Conservation (phyloP, 192 early-diverging fungal species). For the Umbelopsis vinacea region DNA sequence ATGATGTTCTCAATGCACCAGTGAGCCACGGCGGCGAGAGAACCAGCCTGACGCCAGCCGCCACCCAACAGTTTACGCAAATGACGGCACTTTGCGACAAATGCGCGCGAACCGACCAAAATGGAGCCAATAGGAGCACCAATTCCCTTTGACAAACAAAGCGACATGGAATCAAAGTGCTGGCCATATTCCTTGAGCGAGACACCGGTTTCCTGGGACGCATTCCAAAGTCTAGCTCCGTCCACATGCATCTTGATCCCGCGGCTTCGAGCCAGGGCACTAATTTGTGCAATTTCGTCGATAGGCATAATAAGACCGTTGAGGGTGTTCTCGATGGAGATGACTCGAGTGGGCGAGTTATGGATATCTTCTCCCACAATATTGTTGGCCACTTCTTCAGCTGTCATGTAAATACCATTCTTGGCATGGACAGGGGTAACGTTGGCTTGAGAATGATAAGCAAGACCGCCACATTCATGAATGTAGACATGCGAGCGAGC, state of each 20-base stretch:
- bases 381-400: constrained; percentile 57
- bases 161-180: constrained; percentile 81
- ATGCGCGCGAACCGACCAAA: constrained; percentile 69
- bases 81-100: constrained; percentile 80
- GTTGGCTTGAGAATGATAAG: constrained; percentile 75
- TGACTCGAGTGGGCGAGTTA: constrained; percentile 76
- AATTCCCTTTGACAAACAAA: constrained; percentile 91
- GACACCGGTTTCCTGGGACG: constrained; percentile 71
- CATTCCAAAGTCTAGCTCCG: constrained; percentile 92
- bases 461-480: constrained; percentile 82
- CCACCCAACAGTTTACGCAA: constrained; percentile 92
- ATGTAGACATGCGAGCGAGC: constrained; percentile 75
- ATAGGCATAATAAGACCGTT: constrained; percentile 82
- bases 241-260: constrained; percentile 84
- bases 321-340: constrained; percentile 91
- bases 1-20: constrained; percentile 76
- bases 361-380: constrained; percentile 75
- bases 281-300: constrained; percentile 72
- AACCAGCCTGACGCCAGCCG: constrained; percentile 90
- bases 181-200: constrained; percentile 69
- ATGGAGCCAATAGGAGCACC: constrained; percentile 91
- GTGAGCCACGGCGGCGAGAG: constrained; percentile 77
- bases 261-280: constrained; percentile 53
- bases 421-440: constrained; percentile 66
- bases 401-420: constrained; percentile 66